Percentiles rank a stretch among this genome's conserved stretches.
phyloP scores from a whole-genome alignment of 208 protist species.

The Trypanosoma caninum region DNA sequence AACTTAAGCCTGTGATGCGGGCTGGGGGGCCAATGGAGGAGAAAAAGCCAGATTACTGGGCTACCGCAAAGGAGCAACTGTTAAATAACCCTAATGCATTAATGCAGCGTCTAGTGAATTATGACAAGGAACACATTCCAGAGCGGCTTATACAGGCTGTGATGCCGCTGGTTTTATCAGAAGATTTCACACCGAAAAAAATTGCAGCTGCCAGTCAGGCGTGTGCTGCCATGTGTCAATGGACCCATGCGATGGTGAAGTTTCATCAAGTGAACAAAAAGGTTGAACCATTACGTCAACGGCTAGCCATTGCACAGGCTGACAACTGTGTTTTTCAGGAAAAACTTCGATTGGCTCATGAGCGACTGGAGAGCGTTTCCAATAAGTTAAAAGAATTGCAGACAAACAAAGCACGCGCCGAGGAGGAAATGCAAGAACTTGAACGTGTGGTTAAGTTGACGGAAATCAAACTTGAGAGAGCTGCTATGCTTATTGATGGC shows the following conservation, averaged over 20 bases:
- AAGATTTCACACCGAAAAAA: constrained; percentile 95
- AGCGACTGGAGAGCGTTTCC: constrained; percentile 89
- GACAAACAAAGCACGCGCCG: constrained; percentile 85
- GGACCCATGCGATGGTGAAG: constrained; percentile 97
- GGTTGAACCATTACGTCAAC: constrained; percentile 92
- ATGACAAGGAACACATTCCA: constrained; percentile 96
- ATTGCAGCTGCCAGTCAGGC: constrained; percentile 95
- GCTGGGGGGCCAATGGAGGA: constrained; percentile 93
- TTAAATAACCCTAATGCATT: constrained; percentile 90
- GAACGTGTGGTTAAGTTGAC: constrained; percentile 91
- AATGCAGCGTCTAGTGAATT: constrained; percentile 92
- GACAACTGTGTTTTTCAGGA: constrained; percentile 91
- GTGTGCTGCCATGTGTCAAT: constrained; percentile 97
- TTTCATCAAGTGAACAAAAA: constrained; percentile 96
- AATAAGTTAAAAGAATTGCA: constrained; percentile 93
- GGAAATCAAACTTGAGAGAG: constrained; percentile 94
- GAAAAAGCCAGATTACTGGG: constrained; percentile 97
- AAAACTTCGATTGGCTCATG: constrained; percentile 88
- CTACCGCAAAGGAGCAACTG: constrained; percentile 91
- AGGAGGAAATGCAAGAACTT: constrained; percentile 94
- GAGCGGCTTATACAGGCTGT: constrained; percentile 94
- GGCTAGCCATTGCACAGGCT: constrained; percentile 87
- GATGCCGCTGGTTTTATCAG: constrained; percentile 87
- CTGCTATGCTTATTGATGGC: constrained; percentile 95
- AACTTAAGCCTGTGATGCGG: constrained; percentile 95